Evolutionary conservation across 768 basidiomycete species (phyloP).

Genomic region (Russula compacta): DNA sequence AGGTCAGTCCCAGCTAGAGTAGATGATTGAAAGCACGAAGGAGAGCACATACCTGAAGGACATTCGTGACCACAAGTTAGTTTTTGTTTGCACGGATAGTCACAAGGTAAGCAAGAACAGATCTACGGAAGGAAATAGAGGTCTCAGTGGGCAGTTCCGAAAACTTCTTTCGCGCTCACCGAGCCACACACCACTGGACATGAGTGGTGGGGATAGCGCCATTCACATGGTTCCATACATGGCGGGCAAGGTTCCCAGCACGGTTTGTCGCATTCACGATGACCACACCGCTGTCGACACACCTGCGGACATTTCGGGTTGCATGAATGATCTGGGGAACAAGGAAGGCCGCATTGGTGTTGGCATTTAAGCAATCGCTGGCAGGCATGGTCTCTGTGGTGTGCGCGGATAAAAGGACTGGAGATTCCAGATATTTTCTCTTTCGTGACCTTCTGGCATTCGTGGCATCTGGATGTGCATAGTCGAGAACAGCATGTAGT

Average conservation of each 20-base stretch:
- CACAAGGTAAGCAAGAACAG: slow-evolving; percentile 32
- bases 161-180: slow-evolving; percentile 20
- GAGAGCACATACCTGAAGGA: slow-evolving; percentile 27
- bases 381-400: slow-evolving; percentile 28
- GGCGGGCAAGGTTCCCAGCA: slow-evolving; percentile 29
- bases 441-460: slow-evolving; percentile 24
- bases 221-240: slow-evolving; percentile 30
- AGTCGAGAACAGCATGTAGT: slow-evolving; percentile 25
- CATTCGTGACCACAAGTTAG: slow-evolving; percentile 32
- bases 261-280: slow-evolving; percentile 24
- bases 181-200: slow-evolving; percentile 32
- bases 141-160: background rate
- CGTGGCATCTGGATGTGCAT: slow-evolving; percentile 26
- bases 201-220: slow-evolving; percentile 28
- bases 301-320: slow-evolving; percentile 22
- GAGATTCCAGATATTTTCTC: background rate
- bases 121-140: slow-evolving; percentile 25
- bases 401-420: slow-evolving; percentile 3
- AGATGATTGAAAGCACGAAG: background rate
- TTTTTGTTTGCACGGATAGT: slow-evolving; percentile 25
- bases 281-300: slow-evolving; percentile 26
- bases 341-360: slow-evolving; percentile 26
- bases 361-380: slow-evolving; percentile 27
- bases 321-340: slow-evolving; percentile 26
- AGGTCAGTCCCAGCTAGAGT: background rate